phyloP scores from a whole-genome alignment of 2,329 filamentous ascomycete species.

The Hymenoscyphus scutula region DNA sequence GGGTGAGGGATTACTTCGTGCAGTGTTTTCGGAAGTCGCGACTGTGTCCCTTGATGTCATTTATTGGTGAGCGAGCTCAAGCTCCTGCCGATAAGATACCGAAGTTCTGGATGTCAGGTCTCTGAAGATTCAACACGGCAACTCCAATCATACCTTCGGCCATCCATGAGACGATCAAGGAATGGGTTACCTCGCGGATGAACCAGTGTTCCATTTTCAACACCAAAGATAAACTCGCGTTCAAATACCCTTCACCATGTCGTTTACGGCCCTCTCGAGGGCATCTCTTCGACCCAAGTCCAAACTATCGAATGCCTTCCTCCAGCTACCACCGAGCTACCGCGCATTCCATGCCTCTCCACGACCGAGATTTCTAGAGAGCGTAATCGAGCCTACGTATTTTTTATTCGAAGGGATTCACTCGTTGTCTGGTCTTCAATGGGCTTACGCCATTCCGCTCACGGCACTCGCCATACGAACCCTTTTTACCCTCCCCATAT shows the following conservation, averaged over 20 bases:
- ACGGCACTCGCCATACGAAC: constrained; percentile 51
- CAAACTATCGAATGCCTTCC: constrained; percentile 15
- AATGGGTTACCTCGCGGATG: constrained; percentile 3
- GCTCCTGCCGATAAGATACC: background rate
- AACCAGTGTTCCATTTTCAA: background rate
- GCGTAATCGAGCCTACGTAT: constrained; percentile 44
- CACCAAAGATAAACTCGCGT: background rate
- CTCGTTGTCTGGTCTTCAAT: constrained; percentile 46
- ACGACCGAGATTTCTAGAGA: constrained; percentile 41
- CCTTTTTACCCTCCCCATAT: constrained; percentile 46
- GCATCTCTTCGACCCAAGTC: constrained; percentile 5
- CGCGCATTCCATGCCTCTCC: constrained; percentile 52
- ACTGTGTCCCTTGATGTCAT: constrained; percentile 11
- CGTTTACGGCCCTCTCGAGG: constrained; percentile 5
- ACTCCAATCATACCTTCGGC: background rate
- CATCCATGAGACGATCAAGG: background rate
- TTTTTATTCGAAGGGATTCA: constrained; percentile 51
- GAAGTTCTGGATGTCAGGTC: constrained; percentile 1
- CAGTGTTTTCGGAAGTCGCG: constrained; percentile 2
- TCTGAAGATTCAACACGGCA: background rate
- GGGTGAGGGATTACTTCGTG: background rate
- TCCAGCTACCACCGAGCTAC: constrained; percentile 27
- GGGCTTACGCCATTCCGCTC: constrained; percentile 53
- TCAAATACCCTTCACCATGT: background rate
- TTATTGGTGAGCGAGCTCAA: background rate